Conservation (phyloP, 2,329 filamentous ascomycete genomes). For the Teratosphaeria gauchensis region DNA sequence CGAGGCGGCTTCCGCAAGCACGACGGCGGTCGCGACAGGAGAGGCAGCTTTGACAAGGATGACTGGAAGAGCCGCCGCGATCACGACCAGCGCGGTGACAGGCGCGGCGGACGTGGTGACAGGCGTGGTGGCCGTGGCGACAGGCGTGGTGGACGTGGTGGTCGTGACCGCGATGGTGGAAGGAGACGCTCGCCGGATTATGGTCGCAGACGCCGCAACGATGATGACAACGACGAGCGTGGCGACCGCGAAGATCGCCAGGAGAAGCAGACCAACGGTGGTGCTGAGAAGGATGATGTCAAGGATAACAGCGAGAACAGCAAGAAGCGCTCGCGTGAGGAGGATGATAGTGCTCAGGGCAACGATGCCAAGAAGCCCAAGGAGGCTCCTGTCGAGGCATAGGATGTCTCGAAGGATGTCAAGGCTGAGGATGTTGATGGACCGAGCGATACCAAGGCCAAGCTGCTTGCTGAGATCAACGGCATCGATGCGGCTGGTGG, state of each 20-base stretch:
- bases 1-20: conserved; percentile 10
- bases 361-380: not conserved
- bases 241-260: not conserved
- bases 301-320: not conserved
- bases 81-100: conserved; percentile 3
- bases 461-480: not conserved
- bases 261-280: not conserved
- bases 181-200: not conserved
- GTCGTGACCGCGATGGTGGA: not conserved
- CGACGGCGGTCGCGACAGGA: not conserved
- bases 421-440: not conserved
- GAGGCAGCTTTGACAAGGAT: conserved; percentile 5
- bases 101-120: conserved; percentile 3
- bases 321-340: not conserved
- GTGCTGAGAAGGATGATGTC: not conserved
- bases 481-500: not conserved
- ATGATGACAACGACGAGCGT: not conserved
- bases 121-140: conserved; percentile 1
- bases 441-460: not conserved
- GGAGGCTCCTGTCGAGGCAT: not conserved
- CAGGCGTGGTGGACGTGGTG: conserved; percentile 1
- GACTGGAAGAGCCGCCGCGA: conserved; percentile 7
- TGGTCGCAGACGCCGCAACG: not conserved
- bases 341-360: not conserved
- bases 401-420: not conserved